These are phyloP conservation scores for Cerrena zonata DNA, from an alignment of 1,284 basidiomycete genomes.

Conservation along the genomic window DNA sequence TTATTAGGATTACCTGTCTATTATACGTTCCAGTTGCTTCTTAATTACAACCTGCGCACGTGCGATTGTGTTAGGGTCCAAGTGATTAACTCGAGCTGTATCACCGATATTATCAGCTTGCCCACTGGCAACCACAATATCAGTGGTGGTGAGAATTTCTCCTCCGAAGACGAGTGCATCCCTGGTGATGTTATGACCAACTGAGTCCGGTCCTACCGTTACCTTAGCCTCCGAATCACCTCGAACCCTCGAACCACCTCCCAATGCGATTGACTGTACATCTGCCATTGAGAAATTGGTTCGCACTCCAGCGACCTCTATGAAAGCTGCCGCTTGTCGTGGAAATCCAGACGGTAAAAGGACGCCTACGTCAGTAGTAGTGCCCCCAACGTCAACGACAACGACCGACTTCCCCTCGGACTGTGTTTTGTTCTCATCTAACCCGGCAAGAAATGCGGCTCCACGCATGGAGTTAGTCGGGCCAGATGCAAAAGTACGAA, in stretches of 20 bases:
- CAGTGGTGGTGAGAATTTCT: slow-evolving; percentile 46
- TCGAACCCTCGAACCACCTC: slow-evolving; percentile 48
- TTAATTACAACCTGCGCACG: slow-evolving; percentile 39
- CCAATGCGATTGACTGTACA: slow-evolving; percentile 48
- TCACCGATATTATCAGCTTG: slow-evolving; percentile 35
- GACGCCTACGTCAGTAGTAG: slow-evolving; percentile 49
- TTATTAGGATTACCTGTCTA: slow-evolving; percentile 29
- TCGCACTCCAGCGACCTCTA: slow-evolving; percentile 37
- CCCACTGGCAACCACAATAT: slow-evolving; percentile 40
- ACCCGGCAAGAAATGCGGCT: slow-evolving; percentile 46
- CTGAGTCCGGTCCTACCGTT: slow-evolving; percentile 52
- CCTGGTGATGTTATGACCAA: slow-evolving; percentile 45
- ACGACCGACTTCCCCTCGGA: slow-evolving; percentile 37
- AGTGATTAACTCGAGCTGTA: slow-evolving; percentile 24
- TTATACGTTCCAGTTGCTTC: slow-evolving; percentile 41
- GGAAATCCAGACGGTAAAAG: slow-evolving; percentile 48
- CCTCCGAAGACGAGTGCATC: slow-evolving; percentile 49
- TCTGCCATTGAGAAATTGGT: slow-evolving; percentile 47
- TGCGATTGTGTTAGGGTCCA: slow-evolving; percentile 25
- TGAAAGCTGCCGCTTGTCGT: slow-evolving; percentile 45
- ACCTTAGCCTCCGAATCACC: slow-evolving; percentile 25
- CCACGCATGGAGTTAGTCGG: slow-evolving; percentile 62
- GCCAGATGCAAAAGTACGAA: slow-evolving; percentile 56
- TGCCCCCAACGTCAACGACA: slow-evolving; percentile 56
- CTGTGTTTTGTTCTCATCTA: slow-evolving; percentile 31